Evolutionary conservation across 1,284 basidiomycete genomes (phyloP).

Genomic region (Athelia sp.): DNA sequence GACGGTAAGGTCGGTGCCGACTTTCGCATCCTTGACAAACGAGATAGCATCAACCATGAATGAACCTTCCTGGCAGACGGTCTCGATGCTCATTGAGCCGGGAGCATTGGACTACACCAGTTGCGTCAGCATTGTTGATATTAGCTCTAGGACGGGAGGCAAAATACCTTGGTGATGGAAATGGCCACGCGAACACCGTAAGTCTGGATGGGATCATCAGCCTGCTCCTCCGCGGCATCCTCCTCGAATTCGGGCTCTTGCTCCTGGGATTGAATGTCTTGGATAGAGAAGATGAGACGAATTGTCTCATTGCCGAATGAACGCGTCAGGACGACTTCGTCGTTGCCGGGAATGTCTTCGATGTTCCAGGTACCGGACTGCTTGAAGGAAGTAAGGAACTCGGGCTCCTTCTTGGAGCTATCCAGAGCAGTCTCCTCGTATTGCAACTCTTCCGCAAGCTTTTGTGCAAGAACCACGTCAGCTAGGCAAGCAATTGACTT

Average conservation of each 20-base stretch:
- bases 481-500: constrained; percentile 36
- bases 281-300: constrained; percentile 79
- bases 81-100: constrained; percentile 77
- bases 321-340: constrained; percentile 80
- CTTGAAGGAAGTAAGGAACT: constrained; percentile 78
- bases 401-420: constrained; percentile 48
- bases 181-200: constrained; percentile 78
- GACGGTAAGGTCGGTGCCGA: constrained; percentile 77
- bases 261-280: constrained; percentile 57
- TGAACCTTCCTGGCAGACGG: constrained; percentile 77
- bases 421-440: constrained; percentile 74
- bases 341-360: constrained; percentile 67
- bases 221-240: constrained; percentile 31
- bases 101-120: constrained; percentile 32
- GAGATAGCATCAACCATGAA: constrained; percentile 90
- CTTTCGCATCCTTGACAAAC: constrained; percentile 70
- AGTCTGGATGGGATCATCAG: constrained; percentile 35
- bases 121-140: constrained; percentile 2
- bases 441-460: constrained; percentile 78
- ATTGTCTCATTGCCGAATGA: constrained; percentile 92
- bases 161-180: constrained; percentile 75
- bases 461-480: constrained; percentile 71
- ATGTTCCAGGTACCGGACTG: constrained; percentile 78
- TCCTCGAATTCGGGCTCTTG: constrained; percentile 41
- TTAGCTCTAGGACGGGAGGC: constrained; percentile 5